Evolutionary conservation across 2,329 filamentous ascomycete species (phyloP).

Genomic region (Raffaelea ambrosiae): DNA sequence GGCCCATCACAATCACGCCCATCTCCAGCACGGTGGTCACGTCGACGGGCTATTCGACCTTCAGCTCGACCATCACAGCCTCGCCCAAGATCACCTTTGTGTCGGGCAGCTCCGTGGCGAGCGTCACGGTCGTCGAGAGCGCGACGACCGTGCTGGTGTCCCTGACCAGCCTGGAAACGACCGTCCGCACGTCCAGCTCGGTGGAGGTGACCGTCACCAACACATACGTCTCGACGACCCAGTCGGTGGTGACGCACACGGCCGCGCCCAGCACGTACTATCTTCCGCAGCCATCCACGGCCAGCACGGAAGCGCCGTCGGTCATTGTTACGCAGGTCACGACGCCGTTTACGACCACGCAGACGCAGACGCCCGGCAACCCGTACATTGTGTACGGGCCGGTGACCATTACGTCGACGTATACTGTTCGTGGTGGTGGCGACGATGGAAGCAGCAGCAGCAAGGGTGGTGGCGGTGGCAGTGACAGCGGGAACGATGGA

Average conservation of each 20-base stretch:
- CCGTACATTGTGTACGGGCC: conserved; percentile 12
- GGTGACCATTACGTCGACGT: conserved; percentile 14
- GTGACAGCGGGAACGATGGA: neutral
- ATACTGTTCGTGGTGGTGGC: conserved; percentile 7
- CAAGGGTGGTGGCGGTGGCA: neutral
- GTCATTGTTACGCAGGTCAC: neutral
- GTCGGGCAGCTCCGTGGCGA: neutral
- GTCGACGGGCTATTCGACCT: neutral
- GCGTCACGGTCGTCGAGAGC: too few species aligned
- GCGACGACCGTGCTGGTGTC: too few species aligned
- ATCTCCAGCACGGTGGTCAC: neutral
- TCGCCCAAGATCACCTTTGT: neutral
- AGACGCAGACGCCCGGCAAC: neutral
- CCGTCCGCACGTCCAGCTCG: neutral
- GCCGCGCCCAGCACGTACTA: neutral
- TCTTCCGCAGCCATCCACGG: neutral
- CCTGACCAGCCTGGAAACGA: neutral
- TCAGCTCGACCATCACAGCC: conserved; percentile 2
- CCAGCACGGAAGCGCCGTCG: neutral
- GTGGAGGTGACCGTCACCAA: neutral
- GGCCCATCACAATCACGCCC: neutral
- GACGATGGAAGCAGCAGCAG: neutral
- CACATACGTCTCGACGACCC: neutral
- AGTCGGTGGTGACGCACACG: neutral
- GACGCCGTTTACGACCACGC: conserved; percentile 4